phyloP scores from a whole-genome alignment of 306 rosid species.

The Albizia julibrissin region DNA sequence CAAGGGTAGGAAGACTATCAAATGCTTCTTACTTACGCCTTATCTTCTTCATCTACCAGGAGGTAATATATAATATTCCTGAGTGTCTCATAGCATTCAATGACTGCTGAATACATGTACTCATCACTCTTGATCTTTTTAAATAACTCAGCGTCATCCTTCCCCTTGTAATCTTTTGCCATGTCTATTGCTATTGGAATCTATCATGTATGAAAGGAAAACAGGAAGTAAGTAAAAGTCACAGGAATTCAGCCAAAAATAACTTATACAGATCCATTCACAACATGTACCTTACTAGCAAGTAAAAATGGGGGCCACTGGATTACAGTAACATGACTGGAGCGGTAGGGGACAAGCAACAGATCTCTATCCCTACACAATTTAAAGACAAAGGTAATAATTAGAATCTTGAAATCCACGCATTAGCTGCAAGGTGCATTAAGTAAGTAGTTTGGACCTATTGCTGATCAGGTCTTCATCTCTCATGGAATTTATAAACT shows the following conservation, averaged over 20 bases:
- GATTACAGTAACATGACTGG: conserved; percentile 63
- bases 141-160: conserved; percentile 72
- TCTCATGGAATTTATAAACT: conserved; percentile 79
- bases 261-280: conserved; percentile 29
- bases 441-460: conserved; percentile 54
- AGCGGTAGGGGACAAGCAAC: conserved; percentile 78
- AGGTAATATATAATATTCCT: conserved; percentile 59
- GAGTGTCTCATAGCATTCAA: conserved; percentile 90
- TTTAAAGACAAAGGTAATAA: conserved; percentile 24
- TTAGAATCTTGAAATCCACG: conserved; percentile 42
- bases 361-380: conserved; percentile 81
- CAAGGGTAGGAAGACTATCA: neutral
- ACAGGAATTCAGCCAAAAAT: conserved; percentile 10
- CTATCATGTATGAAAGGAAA: conserved; percentile 51
- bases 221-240: conserved; percentile 26
- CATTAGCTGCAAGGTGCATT: conserved; percentile 12
- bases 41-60: conserved; percentile 58
- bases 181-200: conserved; percentile 98
- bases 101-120: conserved; percentile 86
- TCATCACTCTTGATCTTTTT: conserved; percentile 67
- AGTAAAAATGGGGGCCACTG: conserved; percentile 99
- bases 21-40: conserved; percentile 50
- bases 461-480: conserved; percentile 89
- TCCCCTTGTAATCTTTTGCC: conserved; percentile 90
- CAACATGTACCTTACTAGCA: conserved; percentile 84